phyloP scores from a whole-genome alignment of 2,329 filamentous ascomycete species.

The Paecilomyces formosus region DNA sequence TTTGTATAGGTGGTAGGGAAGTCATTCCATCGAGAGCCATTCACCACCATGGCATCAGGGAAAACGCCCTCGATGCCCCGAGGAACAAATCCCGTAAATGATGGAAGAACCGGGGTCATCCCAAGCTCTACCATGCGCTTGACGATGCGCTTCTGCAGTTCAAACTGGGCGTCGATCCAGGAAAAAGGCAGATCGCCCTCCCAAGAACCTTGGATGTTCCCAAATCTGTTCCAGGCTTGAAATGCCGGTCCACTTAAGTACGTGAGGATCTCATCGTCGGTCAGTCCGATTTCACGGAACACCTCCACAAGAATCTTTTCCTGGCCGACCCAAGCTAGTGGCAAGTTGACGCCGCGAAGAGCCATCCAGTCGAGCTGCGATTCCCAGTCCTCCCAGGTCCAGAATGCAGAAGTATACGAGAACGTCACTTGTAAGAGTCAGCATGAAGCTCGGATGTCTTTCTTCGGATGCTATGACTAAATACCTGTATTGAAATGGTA shows the following conservation, averaged over 20 bases:
- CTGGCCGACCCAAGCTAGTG: slow-evolving; percentile 46
- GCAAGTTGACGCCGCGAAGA: slow-evolving; percentile 45
- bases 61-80: slow-evolving; percentile 32
- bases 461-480: neutral
- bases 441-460: neutral
- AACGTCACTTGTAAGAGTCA: slow-evolving; percentile 36
- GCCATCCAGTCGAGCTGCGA: slow-evolving; percentile 47
- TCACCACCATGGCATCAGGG: slow-evolving; percentile 38
- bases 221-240: slow-evolving; percentile 49
- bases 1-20: slow-evolving; percentile 38
- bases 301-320: slow-evolving; percentile 46
- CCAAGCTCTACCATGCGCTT: slow-evolving; percentile 45
- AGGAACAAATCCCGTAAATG: slow-evolving; percentile 47
- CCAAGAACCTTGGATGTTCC: slow-evolving; percentile 48
- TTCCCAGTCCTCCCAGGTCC: slow-evolving; percentile 50
- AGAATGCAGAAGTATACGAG: slow-evolving; percentile 46
- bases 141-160: slow-evolving; percentile 43
- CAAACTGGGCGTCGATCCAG: slow-evolving; percentile 44
- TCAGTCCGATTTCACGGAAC: slow-evolving; percentile 41
- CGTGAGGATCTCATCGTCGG: slow-evolving; percentile 35
- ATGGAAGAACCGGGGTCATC: slow-evolving; percentile 46
- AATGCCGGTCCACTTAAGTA: slow-evolving; percentile 47
- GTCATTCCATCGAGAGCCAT: slow-evolving; percentile 37
- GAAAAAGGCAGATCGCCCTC: slow-evolving; percentile 34
- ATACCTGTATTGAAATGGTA: slow-evolving; percentile 47